Base-by-base conservation (phyloP, 345 rosid genomes). In the Kandelia obovata region DNA sequence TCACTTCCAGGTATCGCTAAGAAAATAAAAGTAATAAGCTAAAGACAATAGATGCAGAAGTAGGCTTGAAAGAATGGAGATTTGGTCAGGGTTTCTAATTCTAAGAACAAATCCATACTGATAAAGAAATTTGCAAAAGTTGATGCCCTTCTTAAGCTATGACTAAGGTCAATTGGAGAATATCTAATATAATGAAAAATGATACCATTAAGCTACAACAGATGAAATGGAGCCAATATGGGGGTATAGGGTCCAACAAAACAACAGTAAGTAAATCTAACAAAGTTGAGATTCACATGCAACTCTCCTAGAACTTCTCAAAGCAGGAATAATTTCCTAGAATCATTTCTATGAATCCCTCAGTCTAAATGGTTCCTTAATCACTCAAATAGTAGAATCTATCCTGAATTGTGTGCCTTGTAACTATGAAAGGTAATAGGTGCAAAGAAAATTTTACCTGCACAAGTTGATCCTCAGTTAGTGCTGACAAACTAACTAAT, bases 401-500 rank as follows among this genome's bases (percentile, higher is more conserved):
- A 30, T 43, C 20, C 7, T 1, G 1, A 63, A 55, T 63, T 13
- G 55, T 55, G 30, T 57, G 62, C 13, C 59, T 9, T 25, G 5
- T 55, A 25, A 25, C 13, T 21, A 56, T 4, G 26, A 25, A 56
- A 56, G 59, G 13, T 25, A 25, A 10, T 21, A 56, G 17, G 28
- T 21, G 59, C 59, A 58, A 43, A 47, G 43, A 52, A 51, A 58
- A 37, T 31, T 64, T 53, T 85, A 91, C 98, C 92, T 75, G 82
- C 77, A 88, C 83, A 59, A 94, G 97, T 73, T 94, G 96, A 61
- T 94, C 96, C 81, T 94, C 97, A 2, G 96, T 84, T 64, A 94
- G 84, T 79, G 97, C 92, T 70, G 85, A 82, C 83, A 94, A 89
- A 79, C 96, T 88, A 79, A 89, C 97, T 81, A 94, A 61, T 74